Evolutionary conservation across 2,329 filamentous ascomycete genomes (phyloP), one percentile per base, ranked within the genome.

Genomic region (Apiospora phragmitis): DNA sequence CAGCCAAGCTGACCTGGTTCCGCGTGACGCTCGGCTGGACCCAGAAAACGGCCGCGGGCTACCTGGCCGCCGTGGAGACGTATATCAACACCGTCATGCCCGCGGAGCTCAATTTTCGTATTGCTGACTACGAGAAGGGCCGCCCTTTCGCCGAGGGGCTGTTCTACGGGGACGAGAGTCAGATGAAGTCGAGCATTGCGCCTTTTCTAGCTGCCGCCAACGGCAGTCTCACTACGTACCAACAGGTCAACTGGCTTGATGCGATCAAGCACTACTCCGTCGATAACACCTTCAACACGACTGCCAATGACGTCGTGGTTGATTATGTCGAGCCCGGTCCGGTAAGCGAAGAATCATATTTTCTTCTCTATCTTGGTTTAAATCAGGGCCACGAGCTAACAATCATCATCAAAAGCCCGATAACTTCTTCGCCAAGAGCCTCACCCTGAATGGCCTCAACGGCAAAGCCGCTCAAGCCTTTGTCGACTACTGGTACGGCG

Each of bases 1-100:
- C 78, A 0, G 71, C 70, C 11, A 78, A 76, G 49, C 69, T 79
- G 35, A 79, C 78, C 16, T 79, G 75, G 76, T 79, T 79, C 68
- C 72, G 76, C 18, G 77, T 71, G 9, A 76, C 71, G 38, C 45
- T 79, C 47, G 76, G 76, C 12, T 72, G 73, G 73, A 79, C 75
- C 69, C 73, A 75, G 68, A 74, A 74, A 32, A 77, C 71, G 0
- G 72, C 76, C 4, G 76, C 76, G 11, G 72, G 74, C 2, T 75
- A 71, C 24, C 83, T 94, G 6, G 92, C 94, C 65, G 76, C 76
- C 14, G 67, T 80, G 3, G 75, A 79, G 55, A 74, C 77, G 21
- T 79, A 75, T 47, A 72, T 71, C n/a, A 66, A 71, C 14, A 76
- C 79, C 43, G 77, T 74, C 7, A 81, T 83, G 80, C 81, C 83